These are phyloP conservation scores for Eucalyptus marginata DNA, from an alignment of 345 rosid species.

Conservation along the genomic window DNA sequence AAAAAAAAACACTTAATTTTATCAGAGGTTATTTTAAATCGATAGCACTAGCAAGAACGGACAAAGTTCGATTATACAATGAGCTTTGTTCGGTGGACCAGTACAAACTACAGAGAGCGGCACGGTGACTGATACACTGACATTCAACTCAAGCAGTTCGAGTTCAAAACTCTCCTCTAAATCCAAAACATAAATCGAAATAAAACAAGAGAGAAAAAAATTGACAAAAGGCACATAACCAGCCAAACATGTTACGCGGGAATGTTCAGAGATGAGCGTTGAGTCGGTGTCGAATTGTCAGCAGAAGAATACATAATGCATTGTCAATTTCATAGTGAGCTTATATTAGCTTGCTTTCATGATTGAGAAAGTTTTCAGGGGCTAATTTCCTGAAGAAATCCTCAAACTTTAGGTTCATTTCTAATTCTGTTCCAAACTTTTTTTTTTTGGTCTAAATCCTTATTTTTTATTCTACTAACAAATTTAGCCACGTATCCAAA, in stretches of 20 bases:
- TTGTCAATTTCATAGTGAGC: not conserved
- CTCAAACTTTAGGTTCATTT: not conserved
- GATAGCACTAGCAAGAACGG: not conserved
- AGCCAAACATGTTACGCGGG: not conserved
- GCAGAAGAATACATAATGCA: not conserved
- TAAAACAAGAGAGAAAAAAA: not conserved
- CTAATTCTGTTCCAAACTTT: accelerated
- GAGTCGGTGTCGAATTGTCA: not conserved
- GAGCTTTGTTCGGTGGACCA: not conserved
- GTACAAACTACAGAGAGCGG: not conserved
- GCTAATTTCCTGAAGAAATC: not conserved
- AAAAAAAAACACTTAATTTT: not conserved
- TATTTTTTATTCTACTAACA: too few species aligned
- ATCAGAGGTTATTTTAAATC: not conserved
- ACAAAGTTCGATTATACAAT: not conserved
- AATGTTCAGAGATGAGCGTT: not conserved
- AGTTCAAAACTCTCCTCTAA: not conserved
- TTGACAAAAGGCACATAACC: not conserved
- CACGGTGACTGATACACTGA: not conserved
- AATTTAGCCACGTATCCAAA: not conserved
- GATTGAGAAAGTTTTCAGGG: not conserved
- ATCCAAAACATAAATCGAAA: not conserved
- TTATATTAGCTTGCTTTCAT: not conserved
- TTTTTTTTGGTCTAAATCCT: not conserved
- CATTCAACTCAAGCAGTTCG: not conserved